phyloP scores from a whole-genome alignment of 2,329 filamentous ascomycete genomes.

The Curvularia verruculosa region DNA sequence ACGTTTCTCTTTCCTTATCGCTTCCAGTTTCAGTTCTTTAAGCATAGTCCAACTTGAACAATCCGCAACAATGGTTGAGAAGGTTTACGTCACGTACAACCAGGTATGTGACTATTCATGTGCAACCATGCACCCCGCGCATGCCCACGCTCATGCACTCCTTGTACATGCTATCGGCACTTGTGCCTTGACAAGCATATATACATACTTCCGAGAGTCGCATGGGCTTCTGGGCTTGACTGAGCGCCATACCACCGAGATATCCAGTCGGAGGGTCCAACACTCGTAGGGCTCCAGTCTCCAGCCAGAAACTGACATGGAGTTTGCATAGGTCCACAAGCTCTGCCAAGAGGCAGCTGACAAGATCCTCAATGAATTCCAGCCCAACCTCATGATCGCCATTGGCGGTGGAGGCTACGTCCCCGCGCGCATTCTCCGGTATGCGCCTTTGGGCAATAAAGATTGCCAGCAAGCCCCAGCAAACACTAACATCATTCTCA shows the following conservation, averaged over 20 bases:
- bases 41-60: constrained; percentile 3
- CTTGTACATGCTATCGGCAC: constrained; percentile 6
- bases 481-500: constrained; percentile 1
- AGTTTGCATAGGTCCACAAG: constrained; percentile 79
- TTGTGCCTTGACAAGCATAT: neutral
- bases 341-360: constrained; percentile 87
- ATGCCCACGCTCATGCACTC: constrained; percentile 10
- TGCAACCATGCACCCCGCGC: constrained; percentile 14
- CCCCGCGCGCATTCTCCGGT: constrained; percentile 91
- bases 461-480: too few species aligned
- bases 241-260: neutral
- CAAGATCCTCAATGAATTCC: constrained; percentile 80
- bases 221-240: neutral
- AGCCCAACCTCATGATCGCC: constrained; percentile 96
- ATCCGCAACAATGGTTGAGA: constrained; percentile 48
- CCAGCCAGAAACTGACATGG: constrained; percentile 14
- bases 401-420: constrained; percentile 98
- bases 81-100: constrained; percentile 53
- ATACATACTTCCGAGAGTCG: neutral
- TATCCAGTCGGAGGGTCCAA: neutral
- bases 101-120: constrained; percentile 43
- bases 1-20: neutral
- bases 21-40: neutral
- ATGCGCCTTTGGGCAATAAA: too few species aligned
- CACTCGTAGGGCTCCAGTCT: neutral